Evolutionary conservation across 306 rosid genomes (phyloP), one percentile per base, ranked within the genome.

Genomic region (Canavalia gladiata): DNA sequence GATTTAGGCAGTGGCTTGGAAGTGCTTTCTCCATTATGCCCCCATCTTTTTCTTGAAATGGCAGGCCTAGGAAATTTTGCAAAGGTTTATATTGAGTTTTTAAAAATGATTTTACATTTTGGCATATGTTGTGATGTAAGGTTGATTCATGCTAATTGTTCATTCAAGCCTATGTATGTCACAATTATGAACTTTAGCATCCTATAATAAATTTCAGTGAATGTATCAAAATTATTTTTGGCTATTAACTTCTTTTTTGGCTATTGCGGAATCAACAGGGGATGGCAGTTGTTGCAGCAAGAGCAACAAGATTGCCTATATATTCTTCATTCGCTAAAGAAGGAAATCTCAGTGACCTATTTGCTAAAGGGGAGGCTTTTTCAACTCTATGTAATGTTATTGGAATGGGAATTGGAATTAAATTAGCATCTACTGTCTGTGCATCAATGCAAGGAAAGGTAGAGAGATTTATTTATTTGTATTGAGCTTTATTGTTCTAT

Each of bases 321-420:
- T 95, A 95, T 90, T 95, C 99, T 41, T 88, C 99, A 50, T 95
- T 93, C 83, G 98, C 98, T 12, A 95, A 90, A 90, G 99, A 95
- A 87, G 98, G 99, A 81, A 95, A 95, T 90, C 97, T 95, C 67
- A 95, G 99, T 71, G 99, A 95, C 81, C 94, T 95, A 18, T 95
- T 93, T 82, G 99, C 99, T 45, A 95, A 95, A 88, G 99, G 99
- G 77, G 99, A 95, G 92, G 99, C 98, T 63, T 93, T 95, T 77
- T 95, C 99, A 59, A 95, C 99, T 74, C 91, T 95, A 73, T 95
- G 86, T 87, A 95, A 91, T 88, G 99, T 91, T 59, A 51, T 93
- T 46, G 99, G 99, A 84, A 81, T 95, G 0, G 99, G 99, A 75
- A 89, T 86, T 75, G 99, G 99, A 77, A 92, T 95, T 79, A 97